phyloP scores from a whole-genome alignment of 2,329 filamentous ascomycete genomes.

The Thelonectria rubi region DNA sequence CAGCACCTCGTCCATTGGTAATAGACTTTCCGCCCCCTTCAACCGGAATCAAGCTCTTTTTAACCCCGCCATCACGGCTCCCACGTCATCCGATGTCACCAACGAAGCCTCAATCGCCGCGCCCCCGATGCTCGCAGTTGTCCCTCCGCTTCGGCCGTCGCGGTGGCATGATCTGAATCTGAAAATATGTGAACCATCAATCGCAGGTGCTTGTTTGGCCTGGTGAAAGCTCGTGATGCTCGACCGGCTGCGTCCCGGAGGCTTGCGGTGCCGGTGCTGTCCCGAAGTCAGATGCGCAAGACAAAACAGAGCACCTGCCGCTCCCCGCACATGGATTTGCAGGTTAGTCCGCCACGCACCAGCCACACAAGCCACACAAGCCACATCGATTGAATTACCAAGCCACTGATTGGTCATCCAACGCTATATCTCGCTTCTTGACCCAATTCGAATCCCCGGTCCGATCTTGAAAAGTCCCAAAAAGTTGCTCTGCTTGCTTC shows the following conservation, averaged over 20 bases:
- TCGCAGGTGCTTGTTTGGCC: background rate
- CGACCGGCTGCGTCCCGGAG: constrained; percentile 26
- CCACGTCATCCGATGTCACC: constrained; percentile 37
- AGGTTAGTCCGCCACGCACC: constrained; percentile 20
- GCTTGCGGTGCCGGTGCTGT: constrained; percentile 7
- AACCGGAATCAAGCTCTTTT: constrained; percentile 14
- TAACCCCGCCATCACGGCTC: constrained; percentile 36
- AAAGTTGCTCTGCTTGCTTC: constrained; percentile 7
- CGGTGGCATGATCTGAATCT: constrained; percentile 26
- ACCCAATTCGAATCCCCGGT: constrained; percentile 29
- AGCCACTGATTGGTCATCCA: constrained; percentile 35
- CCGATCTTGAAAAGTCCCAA: constrained; percentile 7
- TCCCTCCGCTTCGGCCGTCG: constrained; percentile 18
- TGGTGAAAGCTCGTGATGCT: constrained; percentile 21
- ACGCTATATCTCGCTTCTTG: constrained; percentile 32
- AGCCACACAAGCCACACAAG: constrained; percentile 15
- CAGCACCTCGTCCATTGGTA: constrained; percentile 19
- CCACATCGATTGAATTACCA: constrained; percentile 28
- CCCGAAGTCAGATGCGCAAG: constrained; percentile 13
- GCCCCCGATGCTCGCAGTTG: constrained; percentile 23
- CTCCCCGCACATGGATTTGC: background rate
- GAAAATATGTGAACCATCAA: background rate
- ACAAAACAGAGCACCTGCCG: constrained; percentile 10
- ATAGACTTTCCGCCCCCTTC: constrained; percentile 5
- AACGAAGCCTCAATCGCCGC: constrained; percentile 19